These are phyloP conservation scores for Nicotiana tomentosiformis DNA, from an alignment of 257 asterid species.

Conservation along the genomic window DNA sequence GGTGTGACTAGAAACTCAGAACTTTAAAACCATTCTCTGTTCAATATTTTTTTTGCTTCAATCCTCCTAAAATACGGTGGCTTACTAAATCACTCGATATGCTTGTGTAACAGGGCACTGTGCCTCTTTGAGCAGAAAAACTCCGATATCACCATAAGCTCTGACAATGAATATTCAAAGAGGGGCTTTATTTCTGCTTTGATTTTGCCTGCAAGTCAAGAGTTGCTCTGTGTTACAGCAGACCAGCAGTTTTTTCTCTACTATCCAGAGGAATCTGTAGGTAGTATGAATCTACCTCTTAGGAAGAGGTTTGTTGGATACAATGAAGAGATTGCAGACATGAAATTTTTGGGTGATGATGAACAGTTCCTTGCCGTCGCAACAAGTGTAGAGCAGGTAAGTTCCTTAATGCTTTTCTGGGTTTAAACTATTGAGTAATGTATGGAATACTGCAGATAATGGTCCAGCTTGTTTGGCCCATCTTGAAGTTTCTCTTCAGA, in stretches of 20 bases:
- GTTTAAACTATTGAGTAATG: background rate
- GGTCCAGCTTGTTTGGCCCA: background rate
- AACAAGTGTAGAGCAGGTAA: conserved; percentile 85
- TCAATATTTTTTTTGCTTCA: too few species aligned
- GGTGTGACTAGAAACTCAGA: too few species aligned
- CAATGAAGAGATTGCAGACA: conserved; percentile 87
- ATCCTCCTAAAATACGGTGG: too few species aligned
- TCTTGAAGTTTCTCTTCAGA: background rate
- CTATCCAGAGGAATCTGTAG: conserved; percentile 42
- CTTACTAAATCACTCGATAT: too few species aligned
- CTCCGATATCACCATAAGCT: conserved; percentile 62
- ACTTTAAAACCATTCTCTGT: too few species aligned
- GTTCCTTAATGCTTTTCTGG: background rate
- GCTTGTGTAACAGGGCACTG: conserved; percentile 45
- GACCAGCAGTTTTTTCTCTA: conserved; percentile 90
- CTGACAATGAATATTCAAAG: conserved; percentile 57
- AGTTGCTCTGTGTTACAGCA: conserved; percentile 73
- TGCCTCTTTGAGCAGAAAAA: conserved; percentile 73
- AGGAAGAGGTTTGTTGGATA: conserved; percentile 77
- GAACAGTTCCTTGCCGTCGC: conserved; percentile 86
- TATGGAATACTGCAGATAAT: background rate
- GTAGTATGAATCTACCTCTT: conserved; percentile 40
- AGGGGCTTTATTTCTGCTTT: conserved; percentile 76
- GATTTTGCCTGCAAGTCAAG: conserved; percentile 67
- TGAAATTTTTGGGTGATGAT: conserved; percentile 87